Percentiles rank a stretch among this genome's conserved stretches.
Evolutionary conservation across 2,329 filamentous ascomycete genomes (phyloP).

Genomic region (Colletotrichum plurivorum): DNA sequence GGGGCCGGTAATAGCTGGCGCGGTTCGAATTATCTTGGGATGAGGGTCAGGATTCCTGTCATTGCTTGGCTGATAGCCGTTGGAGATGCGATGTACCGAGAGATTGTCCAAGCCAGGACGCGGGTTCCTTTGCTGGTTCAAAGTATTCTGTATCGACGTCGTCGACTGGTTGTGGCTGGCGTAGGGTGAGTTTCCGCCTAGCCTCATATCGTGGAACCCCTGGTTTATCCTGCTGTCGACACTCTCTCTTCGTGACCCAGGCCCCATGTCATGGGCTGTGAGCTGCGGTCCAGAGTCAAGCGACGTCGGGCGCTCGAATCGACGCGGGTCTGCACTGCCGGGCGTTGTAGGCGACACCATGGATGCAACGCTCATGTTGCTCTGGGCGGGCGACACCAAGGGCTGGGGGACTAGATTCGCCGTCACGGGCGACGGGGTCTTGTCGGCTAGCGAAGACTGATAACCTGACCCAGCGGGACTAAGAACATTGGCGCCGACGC

Average conservation of each 20-base stretch:
- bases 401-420: conserved; percentile 65
- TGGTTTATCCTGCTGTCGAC: conserved; percentile 85
- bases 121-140: conserved; percentile 77
- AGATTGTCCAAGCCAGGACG: conserved; percentile 66
- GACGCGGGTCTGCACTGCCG: conserved; percentile 57
- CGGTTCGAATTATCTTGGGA: conserved; percentile 71
- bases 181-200: conserved; percentile 79
- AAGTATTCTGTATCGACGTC: conserved; percentile 78
- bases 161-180: conserved; percentile 84
- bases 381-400: conserved; percentile 68
- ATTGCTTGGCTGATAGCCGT: conserved; percentile 73
- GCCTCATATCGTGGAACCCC: conserved; percentile 76
- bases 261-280: conserved; percentile 51
- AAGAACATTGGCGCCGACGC: conserved; percentile 40
- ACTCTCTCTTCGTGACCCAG: conserved; percentile 79
- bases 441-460: conserved; percentile 67
- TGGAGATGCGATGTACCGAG: conserved; percentile 73
- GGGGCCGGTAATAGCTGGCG: conserved; percentile 82
- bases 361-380: conserved; percentile 76
- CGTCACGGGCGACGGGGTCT: conserved; percentile 74
- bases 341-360: conserved; percentile 74
- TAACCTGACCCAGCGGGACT: conserved; percentile 58
- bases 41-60: conserved; percentile 69
- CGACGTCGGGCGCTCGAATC: conserved; percentile 58
- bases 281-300: conserved; percentile 51